Percentiles rank a stretch among this genome's conserved stretches.
Conservation (phyloP, 2,329 filamentous ascomycete species). For the Stachybotrys elegans region DNA sequence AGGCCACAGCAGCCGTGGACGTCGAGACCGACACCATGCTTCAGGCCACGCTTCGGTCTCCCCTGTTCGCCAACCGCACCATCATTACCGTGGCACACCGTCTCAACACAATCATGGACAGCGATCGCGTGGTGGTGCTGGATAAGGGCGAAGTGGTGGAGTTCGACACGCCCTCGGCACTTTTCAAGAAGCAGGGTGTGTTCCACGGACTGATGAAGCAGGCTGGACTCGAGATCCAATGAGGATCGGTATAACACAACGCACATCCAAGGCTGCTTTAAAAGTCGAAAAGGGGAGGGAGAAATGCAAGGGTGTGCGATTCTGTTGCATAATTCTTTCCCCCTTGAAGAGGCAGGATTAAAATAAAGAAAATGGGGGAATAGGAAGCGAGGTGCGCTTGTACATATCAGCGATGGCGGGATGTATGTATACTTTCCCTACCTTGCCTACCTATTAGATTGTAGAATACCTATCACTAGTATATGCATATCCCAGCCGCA, state of each 20-base stretch:
- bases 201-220: slow-evolving; percentile 93
- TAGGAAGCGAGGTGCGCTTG: too few species aligned
- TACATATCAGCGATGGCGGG: too few species aligned
- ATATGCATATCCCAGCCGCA: too few species aligned
- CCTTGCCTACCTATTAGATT: too few species aligned
- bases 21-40: slow-evolving; percentile 64
- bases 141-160: slow-evolving; percentile 87
- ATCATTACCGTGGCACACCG: slow-evolving; percentile 98
- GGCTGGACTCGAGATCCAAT: slow-evolving; percentile 63
- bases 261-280: background rate
- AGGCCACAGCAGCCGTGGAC: slow-evolving; percentile 79
- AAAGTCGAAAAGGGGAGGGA: background rate
- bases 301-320: background rate
- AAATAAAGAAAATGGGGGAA: too few species aligned
- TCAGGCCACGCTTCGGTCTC: slow-evolving; percentile 57
- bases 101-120: slow-evolving; percentile 92
- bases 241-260: too few species aligned
- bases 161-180: slow-evolving; percentile 78
- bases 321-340: too few species aligned
- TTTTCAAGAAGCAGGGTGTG: slow-evolving; percentile 69
- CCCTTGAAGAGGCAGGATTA: too few species aligned
- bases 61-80: slow-evolving; percentile 79
- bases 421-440: too few species aligned
- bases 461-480: too few species aligned
- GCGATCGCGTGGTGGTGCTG: slow-evolving; percentile 87